A percentile compares a stretch with the other conserved stretches of the same genome.
phyloP scores from a whole-genome alignment of 106 monocot genomes.

The Iris macrosiphon region DNA sequence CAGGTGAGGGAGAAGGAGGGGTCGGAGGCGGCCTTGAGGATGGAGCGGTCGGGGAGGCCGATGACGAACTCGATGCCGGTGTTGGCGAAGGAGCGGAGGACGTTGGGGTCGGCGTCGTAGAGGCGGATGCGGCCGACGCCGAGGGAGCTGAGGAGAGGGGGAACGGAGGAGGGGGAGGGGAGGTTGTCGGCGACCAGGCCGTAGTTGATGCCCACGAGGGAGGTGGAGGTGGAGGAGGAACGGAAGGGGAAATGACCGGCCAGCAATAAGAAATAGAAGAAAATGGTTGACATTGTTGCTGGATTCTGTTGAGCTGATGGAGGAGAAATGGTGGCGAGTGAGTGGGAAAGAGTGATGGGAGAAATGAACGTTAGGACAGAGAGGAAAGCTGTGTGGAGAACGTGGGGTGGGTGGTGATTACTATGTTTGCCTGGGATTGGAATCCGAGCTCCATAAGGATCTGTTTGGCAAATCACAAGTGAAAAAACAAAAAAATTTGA shows the following conservation, averaged over 20 bases:
- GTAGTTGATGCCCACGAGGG: constrained; percentile 25
- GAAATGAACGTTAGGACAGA: too few relatives aligned
- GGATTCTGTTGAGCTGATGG: too few relatives aligned
- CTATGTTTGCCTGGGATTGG: too few relatives aligned
- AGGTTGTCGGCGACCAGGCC: constrained; percentile 26
- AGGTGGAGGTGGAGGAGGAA: constrained; percentile 14
- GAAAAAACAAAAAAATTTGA: too few relatives aligned
- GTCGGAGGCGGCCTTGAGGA: constrained; percentile 7
- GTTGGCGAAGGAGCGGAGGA: constrained; percentile 24
- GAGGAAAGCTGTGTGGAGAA: too few relatives aligned
- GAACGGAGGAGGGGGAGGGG: constrained; percentile 11
- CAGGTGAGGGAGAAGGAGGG: constrained; percentile 12
- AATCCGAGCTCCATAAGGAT: too few relatives aligned
- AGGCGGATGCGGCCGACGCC: constrained; percentile 23
- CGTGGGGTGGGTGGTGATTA: too few relatives aligned
- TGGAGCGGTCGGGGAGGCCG: constrained; percentile 26
- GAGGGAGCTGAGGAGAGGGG: constrained; percentile 19
- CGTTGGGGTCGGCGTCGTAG: constrained; percentile 21
- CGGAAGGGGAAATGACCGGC: not conserved
- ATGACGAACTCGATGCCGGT: constrained; percentile 26
- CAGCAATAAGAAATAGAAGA: not conserved
- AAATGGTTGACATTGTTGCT: not conserved
- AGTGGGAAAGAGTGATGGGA: too few relatives aligned
- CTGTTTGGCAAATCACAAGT: too few relatives aligned
- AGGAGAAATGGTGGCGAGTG: too few relatives aligned